Percentiles rank a stretch among this genome's conserved stretches.
These are phyloP conservation scores for Oryza meyeriana DNA, from an alignment of 176 grass and related monocot species.

Conservation along the genomic window DNA sequence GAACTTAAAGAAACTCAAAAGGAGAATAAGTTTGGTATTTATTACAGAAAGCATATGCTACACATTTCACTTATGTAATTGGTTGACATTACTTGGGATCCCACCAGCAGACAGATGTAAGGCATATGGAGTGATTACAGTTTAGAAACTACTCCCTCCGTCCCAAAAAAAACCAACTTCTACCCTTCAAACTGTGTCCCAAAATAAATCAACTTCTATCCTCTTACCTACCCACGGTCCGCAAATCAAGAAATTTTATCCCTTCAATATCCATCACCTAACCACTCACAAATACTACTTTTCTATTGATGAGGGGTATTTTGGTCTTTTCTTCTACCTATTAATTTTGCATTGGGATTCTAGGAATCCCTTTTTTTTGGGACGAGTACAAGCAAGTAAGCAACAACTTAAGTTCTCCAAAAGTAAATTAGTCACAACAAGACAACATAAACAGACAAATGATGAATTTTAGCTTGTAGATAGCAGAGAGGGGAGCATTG, in stretches of 20 bases:
- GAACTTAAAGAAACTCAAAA: background rate
- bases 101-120: background rate
- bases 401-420: constrained; percentile 1
- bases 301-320: no score
- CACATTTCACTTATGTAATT: background rate
- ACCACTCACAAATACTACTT: no score
- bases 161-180: no score
- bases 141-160: background rate
- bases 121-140: background rate
- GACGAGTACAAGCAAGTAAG: background rate
- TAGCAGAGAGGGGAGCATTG: background rate
- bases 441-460: background rate
- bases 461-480: background rate
- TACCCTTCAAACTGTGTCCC: no score
- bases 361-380: no score
- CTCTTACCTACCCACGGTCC: no score
- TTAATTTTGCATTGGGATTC: no score
- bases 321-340: no score
- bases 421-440: constrained; percentile 26
- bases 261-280: no score
- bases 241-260: no score
- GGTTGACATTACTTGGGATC: constrained; percentile 1
- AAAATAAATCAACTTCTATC: no score
- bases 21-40: background rate
- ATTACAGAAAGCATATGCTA: background rate